Conservation (phyloP, 768 basidiomycete genomes). For the Mycena indigotica region DNA sequence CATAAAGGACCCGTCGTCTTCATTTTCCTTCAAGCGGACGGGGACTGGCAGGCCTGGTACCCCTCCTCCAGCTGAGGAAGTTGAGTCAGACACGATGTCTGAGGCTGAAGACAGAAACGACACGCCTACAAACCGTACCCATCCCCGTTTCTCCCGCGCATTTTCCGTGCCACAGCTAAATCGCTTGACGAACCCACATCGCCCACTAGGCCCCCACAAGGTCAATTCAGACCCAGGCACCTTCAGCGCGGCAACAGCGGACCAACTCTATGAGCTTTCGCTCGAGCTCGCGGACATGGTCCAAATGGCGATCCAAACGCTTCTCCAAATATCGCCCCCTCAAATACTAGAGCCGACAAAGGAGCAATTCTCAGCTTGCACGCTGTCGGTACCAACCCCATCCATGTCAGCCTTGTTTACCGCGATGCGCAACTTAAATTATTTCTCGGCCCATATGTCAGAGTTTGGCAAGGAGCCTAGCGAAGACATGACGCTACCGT, state of each 20-base stretch:
- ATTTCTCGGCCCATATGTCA: slow-evolving; percentile 84
- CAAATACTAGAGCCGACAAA: slow-evolving; percentile 91
- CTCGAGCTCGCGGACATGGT: slow-evolving; percentile 89
- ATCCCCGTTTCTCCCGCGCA: slow-evolving; percentile 69
- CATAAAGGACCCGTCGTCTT: not conserved
- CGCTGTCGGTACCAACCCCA: slow-evolving; percentile 83
- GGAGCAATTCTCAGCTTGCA: slow-evolving; percentile 90
- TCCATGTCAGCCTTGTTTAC: slow-evolving; percentile 88
- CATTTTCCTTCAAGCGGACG: not conserved
- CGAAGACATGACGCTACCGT: slow-evolving; percentile 6
- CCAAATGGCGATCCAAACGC: slow-evolving; percentile 88
- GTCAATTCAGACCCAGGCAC: slow-evolving; percentile 17
- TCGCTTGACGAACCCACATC: slow-evolving; percentile 70
- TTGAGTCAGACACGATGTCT: slow-evolving; percentile 1
- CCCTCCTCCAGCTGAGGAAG: not conserved
- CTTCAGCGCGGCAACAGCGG: slow-evolving; percentile 22
- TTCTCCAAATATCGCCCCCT: slow-evolving; percentile 86
- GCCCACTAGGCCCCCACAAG: slow-evolving; percentile 25
- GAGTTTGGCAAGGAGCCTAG: slow-evolving; percentile 45
- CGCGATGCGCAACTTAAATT: slow-evolving; percentile 92
- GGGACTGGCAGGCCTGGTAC: not conserved
- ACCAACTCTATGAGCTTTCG: slow-evolving; percentile 67
- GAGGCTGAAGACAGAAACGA: slow-evolving; percentile 28
- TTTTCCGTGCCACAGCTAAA: slow-evolving; percentile 84
- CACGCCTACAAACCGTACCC: slow-evolving; percentile 13